Evolutionary conservation across 176 grass and related monocot genomes (phyloP).

Genomic region (Panicum miliaceum): DNA sequence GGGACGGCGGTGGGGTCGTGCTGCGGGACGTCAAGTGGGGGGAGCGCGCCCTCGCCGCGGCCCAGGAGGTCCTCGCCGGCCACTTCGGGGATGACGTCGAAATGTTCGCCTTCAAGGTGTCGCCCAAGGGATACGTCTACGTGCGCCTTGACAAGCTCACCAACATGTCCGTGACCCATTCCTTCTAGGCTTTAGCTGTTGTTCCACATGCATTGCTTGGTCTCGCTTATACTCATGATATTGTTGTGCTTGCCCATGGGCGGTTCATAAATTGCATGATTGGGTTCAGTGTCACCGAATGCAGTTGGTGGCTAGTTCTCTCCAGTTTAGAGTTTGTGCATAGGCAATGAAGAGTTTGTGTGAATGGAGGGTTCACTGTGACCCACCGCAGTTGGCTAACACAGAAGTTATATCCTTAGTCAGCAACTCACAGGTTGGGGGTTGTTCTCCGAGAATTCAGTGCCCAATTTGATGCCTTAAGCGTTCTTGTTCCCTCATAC

Average conservation of each 20-base stretch:
- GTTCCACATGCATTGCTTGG: background rate
- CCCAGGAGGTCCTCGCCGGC: constrained; percentile 59
- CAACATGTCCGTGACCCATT: constrained; percentile 34
- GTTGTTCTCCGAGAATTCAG: background rate
- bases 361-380: background rate
- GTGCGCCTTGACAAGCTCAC: constrained; percentile 85
- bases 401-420: background rate
- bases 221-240: background rate
- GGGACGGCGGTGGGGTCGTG: constrained; percentile 74
- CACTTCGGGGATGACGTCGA: constrained; percentile 69
- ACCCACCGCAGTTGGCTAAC: background rate
- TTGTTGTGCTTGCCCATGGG: background rate
- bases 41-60: constrained; percentile 55
- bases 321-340: background rate
- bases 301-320: background rate
- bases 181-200: background rate
- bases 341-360: background rate
- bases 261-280: background rate
- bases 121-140: constrained; percentile 89
- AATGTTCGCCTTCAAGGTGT: constrained; percentile 90
- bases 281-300: background rate
- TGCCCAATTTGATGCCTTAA: background rate
- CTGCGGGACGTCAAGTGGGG: constrained; percentile 70
- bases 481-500: background rate
- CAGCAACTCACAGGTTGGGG: background rate